Conservation (phyloP, 306 rosid genomes). For the Vigna mungo region DNA sequence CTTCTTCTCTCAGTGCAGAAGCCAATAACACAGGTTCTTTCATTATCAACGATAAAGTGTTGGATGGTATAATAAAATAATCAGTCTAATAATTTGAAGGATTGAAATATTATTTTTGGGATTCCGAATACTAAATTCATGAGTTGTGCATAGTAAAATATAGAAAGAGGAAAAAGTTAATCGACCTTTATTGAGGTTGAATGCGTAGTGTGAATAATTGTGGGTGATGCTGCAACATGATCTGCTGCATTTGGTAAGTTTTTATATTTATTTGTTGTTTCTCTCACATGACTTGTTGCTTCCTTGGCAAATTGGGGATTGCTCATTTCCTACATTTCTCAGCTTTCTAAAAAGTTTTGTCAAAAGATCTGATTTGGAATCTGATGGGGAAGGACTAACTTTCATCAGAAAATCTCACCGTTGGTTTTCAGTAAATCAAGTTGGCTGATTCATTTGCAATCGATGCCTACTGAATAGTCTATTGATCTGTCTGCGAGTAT, state of each 20-base stretch:
- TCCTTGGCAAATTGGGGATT: constrained; percentile 34
- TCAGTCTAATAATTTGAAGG: not conserved
- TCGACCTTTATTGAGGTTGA: constrained; percentile 42
- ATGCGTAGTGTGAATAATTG: constrained; percentile 29
- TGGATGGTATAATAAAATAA: constrained; percentile 13
- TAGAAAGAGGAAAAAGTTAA: constrained; percentile 44
- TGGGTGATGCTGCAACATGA: constrained; percentile 39
- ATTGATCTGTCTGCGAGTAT: not conserved
- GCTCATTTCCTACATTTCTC: constrained; percentile 25
- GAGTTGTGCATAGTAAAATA: not conserved
- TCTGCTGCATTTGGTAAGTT: constrained; percentile 42
- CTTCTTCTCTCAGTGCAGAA: constrained; percentile 32
- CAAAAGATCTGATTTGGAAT: constrained; percentile 45
- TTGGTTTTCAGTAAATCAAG: constrained; percentile 33
- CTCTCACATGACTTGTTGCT: constrained; percentile 13
- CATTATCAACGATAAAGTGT: not conserved
- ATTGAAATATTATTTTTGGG: not conserved
- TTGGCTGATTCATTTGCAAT: constrained; percentile 2
- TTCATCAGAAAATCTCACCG: constrained; percentile 36
- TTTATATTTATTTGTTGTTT: constrained; percentile 8
- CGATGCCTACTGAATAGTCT: not conserved
- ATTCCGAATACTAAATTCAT: not conserved
- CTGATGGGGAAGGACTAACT: constrained; percentile 17
- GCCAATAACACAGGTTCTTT: not conserved
- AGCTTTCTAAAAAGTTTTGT: not conserved